These are phyloP conservation scores for Pseudopediastrum boryanum DNA, from an alignment of 139 green algal species.

Conservation along the genomic window DNA sequence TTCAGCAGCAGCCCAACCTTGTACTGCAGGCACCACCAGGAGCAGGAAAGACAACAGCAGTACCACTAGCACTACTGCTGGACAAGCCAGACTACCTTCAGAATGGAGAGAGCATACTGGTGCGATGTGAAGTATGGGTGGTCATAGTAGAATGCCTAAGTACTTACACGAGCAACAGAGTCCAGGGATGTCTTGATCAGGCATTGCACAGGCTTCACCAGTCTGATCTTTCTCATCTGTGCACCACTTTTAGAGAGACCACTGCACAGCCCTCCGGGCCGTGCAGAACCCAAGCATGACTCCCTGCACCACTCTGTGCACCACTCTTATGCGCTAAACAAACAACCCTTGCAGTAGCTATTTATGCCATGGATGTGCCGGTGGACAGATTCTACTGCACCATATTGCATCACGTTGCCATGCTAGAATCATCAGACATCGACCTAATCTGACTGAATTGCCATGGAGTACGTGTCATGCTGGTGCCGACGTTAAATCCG, in stretches of 20 bases:
- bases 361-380: too few relatives aligned
- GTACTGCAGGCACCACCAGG: slow-evolving; percentile 68
- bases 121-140: neutral
- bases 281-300: neutral
- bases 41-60: slow-evolving; percentile 74
- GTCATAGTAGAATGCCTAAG: neutral
- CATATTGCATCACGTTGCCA: too few relatives aligned
- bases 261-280: neutral
- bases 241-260: neutral
- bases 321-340: neutral
- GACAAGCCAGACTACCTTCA: slow-evolving; percentile 49
- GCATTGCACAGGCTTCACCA: neutral
- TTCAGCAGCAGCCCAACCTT: slow-evolving; percentile 38
- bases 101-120: slow-evolving; percentile 37
- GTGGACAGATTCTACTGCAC: too few relatives aligned
- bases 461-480: too few relatives aligned
- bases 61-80: slow-evolving; percentile 63
- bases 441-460: too few relatives aligned
- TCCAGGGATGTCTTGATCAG: neutral
- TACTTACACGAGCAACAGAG: neutral
- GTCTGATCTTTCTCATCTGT: neutral
- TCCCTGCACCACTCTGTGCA: neutral
- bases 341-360: too few relatives aligned
- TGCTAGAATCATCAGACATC: too few relatives aligned
- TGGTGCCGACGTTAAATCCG: too few relatives aligned